Conservation (phyloP, 805 yeast species). For the Myxozyma melibiosi region DNA sequence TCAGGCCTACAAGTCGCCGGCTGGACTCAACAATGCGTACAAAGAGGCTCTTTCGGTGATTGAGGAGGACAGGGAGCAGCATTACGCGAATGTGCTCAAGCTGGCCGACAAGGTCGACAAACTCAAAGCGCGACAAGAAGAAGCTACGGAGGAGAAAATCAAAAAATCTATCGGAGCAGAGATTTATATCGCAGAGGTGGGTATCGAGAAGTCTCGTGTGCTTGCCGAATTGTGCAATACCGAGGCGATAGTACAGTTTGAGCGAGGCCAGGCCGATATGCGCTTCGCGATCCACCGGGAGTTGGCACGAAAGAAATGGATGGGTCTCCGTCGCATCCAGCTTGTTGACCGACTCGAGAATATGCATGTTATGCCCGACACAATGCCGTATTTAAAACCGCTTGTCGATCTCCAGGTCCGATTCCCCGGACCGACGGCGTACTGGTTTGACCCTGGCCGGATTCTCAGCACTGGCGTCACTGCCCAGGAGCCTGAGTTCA, state of each 20-base stretch:
- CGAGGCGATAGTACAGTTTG: conserved; percentile 72
- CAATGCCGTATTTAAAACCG: conserved; percentile 86
- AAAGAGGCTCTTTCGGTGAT: conserved; percentile 61
- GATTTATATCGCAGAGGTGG: too few relatives aligned
- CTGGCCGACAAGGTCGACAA: conserved; percentile 12
- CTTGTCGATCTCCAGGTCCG: conserved; percentile 70
- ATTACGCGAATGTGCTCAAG: conserved; percentile 21
- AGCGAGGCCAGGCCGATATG: conserved; percentile 59
- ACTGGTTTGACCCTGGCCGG: conserved; percentile 79
- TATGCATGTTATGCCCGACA: conserved; percentile 85
- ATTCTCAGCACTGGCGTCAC: conserved; percentile 73
- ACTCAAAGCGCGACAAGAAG: conserved; percentile 10
- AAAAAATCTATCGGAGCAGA: too few relatives aligned
- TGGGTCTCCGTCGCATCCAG: conserved; percentile 66
- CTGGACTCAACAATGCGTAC: conserved; percentile 65
- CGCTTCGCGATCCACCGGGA: conserved; percentile 78
- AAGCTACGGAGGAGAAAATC: not conserved
- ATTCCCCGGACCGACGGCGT: conserved; percentile 63
- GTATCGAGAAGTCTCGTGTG: conserved; percentile 44
- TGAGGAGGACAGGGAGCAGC: conserved; percentile 41
- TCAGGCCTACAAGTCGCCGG: conserved; percentile 59
- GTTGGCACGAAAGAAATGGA: conserved; percentile 72
- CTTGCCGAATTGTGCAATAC: conserved; percentile 79
- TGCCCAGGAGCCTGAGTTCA: conserved; percentile 71
- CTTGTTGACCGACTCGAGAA: conserved; percentile 92